Evolutionary conservation across 2,329 filamentous ascomycete genomes (phyloP).

Genomic region (Epichloe gansuensis): DNA sequence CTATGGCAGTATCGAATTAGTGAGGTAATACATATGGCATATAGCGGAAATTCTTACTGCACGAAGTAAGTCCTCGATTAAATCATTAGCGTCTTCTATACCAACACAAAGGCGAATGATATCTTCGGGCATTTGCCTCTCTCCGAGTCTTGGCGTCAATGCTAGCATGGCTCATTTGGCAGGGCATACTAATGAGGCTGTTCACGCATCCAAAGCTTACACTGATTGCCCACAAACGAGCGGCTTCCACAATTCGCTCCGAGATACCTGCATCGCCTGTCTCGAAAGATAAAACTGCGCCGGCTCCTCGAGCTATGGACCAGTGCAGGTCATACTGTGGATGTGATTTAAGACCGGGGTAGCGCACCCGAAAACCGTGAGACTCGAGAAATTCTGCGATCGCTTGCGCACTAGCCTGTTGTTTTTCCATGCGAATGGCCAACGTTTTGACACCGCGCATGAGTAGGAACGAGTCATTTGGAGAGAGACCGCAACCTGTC

Average conservation of each 20-base stretch:
- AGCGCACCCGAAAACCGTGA: conserved; percentile 88
- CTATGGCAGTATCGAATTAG: conserved; percentile 25
- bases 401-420: conserved; percentile 80
- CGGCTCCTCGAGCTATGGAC: conserved; percentile 87
- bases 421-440: conserved; percentile 96
- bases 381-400: conserved; percentile 88
- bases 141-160: conserved; percentile 89
- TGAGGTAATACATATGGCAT: background rate
- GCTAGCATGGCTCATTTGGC: conserved; percentile 97
- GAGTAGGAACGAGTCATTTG: conserved; percentile 91
- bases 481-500: conserved; percentile 84
- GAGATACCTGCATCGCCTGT: conserved; percentile 76
- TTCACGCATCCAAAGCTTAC: conserved; percentile 98
- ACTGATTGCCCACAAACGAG: conserved; percentile 85
- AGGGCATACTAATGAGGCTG: conserved; percentile 97
- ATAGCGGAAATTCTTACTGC: conserved; percentile 52
- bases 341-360: conserved; percentile 86
- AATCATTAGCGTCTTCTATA: conserved; percentile 83
- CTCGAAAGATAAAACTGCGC: conserved; percentile 91
- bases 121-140: conserved; percentile 85
- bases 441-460: conserved; percentile 94
- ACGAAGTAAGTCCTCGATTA: conserved; percentile 84
- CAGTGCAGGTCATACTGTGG: conserved; percentile 94
- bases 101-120: conserved; percentile 92
- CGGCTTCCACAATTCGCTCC: conserved; percentile 87